Evolutionary conservation across 768 basidiomycete genomes (phyloP).

Genomic region (Xerocomellus chrysenteron): DNA sequence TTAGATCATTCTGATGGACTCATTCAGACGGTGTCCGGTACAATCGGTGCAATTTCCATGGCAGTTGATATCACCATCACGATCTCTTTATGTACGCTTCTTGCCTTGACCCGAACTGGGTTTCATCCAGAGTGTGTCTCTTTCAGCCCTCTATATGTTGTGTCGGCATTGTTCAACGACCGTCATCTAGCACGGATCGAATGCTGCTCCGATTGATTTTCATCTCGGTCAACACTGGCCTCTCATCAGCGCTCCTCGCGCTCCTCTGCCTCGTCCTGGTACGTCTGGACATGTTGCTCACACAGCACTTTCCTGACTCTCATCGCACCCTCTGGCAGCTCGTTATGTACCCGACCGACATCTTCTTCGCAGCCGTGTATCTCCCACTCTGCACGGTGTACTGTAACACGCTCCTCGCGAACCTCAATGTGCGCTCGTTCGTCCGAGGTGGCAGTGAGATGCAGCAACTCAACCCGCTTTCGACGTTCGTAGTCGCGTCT

Average conservation of each 20-base stretch:
- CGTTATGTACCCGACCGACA: no score
- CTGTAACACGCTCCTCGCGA: no score
- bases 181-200: slow-evolving; percentile 20
- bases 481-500: no score
- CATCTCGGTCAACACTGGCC: slow-evolving; percentile 18
- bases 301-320: neutral
- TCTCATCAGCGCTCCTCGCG: slow-evolving; percentile 12
- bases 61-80: slow-evolving; percentile 23
- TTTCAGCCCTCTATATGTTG: neutral
- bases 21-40: slow-evolving; percentile 14
- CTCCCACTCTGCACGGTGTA: no score
- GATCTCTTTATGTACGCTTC: slow-evolving; percentile 21
- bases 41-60: slow-evolving; percentile 12
- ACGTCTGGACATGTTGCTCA: neutral
- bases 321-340: no score
- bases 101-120: slow-evolving; percentile 20
- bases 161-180: neutral
- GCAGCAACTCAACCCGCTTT: no score
- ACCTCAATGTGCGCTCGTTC: no score
- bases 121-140: no score
- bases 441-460: no score
- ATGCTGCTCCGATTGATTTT: slow-evolving; percentile 27
- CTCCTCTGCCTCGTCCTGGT: neutral
- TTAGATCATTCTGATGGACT: slow-evolving; percentile 1
- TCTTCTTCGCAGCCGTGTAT: no score